Evolutionary conservation across 352 stramenopile genomes (phyloP).

Genomic region (Pythium oligandrum): DNA sequence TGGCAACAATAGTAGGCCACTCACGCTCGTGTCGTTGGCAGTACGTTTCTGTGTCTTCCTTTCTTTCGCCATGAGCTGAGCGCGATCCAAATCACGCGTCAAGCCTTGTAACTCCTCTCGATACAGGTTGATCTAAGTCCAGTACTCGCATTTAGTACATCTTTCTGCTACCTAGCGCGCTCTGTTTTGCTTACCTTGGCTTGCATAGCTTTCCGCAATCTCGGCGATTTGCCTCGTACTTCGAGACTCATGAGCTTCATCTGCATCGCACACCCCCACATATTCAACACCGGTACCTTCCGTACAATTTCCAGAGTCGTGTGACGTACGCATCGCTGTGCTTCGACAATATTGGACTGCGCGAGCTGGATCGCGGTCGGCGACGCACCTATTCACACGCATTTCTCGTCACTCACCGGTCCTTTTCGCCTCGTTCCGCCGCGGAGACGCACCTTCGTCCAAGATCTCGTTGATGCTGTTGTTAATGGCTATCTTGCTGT

Average conservation of each 20-base stretch:
- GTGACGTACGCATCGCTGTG: slow-evolving; percentile 56
- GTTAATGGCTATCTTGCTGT: slow-evolving; percentile 81
- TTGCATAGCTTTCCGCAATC: slow-evolving; percentile 67
- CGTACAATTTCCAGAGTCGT: no score
- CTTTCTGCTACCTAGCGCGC: background rate
- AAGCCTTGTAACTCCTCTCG: slow-evolving; percentile 62
- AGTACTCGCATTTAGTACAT: no score
- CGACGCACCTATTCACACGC: slow-evolving; percentile 16
- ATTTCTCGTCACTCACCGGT: no score
- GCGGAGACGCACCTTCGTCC: slow-evolving; percentile 24
- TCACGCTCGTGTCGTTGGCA: slow-evolving; percentile 24
- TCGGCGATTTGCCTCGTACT: slow-evolving; percentile 54
- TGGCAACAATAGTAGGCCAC: background rate
- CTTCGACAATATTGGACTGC: slow-evolving; percentile 61
- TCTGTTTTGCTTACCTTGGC: slow-evolving; percentile 30
- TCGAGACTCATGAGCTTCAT: slow-evolving; percentile 82
- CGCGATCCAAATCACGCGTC: slow-evolving; percentile 60
- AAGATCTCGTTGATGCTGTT: slow-evolving; percentile 68
- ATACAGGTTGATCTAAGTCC: slow-evolving; percentile 15
- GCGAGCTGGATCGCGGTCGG: slow-evolving; percentile 44
- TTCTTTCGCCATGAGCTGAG: slow-evolving; percentile 61
- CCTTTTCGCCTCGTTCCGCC: background rate
- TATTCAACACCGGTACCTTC: no score
- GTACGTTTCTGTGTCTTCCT: slow-evolving; percentile 24
- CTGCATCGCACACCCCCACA: slow-evolving; percentile 13